A percentile compares a stretch with the other conserved stretches of the same genome.
Evolutionary conservation across 129 eudicot species (phyloP).

Genomic region (Lactuca saligna): DNA sequence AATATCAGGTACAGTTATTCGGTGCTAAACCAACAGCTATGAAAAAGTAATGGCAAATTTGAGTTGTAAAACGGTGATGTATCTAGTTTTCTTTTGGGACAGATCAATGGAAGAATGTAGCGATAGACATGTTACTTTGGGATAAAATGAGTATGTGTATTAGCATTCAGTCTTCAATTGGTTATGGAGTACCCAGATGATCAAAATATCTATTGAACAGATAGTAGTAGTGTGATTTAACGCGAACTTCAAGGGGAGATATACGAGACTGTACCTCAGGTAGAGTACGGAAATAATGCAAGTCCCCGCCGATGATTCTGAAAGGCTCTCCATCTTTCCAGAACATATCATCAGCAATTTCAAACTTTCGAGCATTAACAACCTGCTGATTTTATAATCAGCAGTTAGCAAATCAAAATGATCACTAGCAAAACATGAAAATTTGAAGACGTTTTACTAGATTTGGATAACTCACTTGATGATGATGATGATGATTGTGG

Average conservation of each 20-base stretch:
- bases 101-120: not conserved
- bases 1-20: not conserved
- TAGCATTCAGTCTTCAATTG: not conserved
- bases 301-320: slow-evolving; percentile 86
- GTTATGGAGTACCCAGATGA: not conserved
- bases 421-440: slow-evolving; percentile 11
- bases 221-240: not conserved
- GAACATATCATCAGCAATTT: slow-evolving; percentile 79
- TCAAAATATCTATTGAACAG: not conserved
- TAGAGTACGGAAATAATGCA: slow-evolving; percentile 86
- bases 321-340: slow-evolving; percentile 93
- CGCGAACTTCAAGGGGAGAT: slow-evolving; percentile 1
- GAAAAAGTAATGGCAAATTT: not conserved
- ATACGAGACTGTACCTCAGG: slow-evolving; percentile 51
- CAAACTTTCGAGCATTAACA: slow-evolving; percentile 49
- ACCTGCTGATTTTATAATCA: slow-evolving; percentile 14
- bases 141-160: not conserved
- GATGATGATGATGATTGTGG: slow-evolving; percentile 13
- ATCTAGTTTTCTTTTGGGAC: not conserved
- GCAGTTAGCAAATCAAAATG: not conserved
- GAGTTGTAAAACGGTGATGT: slow-evolving; percentile 3
- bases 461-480: slow-evolving; percentile 19
- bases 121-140: not conserved
- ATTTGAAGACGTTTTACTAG: not conserved
- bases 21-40: not conserved